A percentile compares a stretch with the other conserved stretches of the same genome.
phyloP scores from a whole-genome alignment of 2,329 filamentous ascomycete genomes.

The Fusarium lateritium region DNA sequence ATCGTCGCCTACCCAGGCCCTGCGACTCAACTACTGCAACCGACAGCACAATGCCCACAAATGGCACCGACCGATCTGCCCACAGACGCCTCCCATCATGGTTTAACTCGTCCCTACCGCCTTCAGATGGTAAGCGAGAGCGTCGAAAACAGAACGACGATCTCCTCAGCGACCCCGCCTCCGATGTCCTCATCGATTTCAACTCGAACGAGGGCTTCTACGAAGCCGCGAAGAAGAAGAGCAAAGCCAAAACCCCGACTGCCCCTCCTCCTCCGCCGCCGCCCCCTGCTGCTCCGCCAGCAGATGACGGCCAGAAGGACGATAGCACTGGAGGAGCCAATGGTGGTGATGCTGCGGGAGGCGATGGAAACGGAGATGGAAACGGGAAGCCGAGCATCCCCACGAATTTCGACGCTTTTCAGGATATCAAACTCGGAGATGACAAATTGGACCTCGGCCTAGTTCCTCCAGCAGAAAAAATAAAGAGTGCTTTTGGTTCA shows the following conservation, averaged over 20 bases:
- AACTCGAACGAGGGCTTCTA: slow-evolving; percentile 67
- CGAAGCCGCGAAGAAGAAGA: slow-evolving; percentile 71
- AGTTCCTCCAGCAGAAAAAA: slow-evolving; percentile 57
- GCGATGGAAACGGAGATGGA: slow-evolving; percentile 52
- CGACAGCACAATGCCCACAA: slow-evolving; percentile 51
- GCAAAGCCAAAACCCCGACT: slow-evolving; percentile 59
- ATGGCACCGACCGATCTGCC: slow-evolving; percentile 52
- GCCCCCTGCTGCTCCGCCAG: slow-evolving; percentile 40
- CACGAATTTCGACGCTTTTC: slow-evolving; percentile 64
- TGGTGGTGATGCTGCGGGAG: slow-evolving; percentile 55
- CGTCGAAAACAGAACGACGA: slow-evolving; percentile 49
- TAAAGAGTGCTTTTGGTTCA: slow-evolving; percentile 64
- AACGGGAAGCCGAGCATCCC: slow-evolving; percentile 54
- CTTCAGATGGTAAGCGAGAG: slow-evolving; percentile 41
- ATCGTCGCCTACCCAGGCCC: slow-evolving; percentile 47
- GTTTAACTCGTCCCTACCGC: slow-evolving; percentile 40
- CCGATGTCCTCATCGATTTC: slow-evolving; percentile 69
- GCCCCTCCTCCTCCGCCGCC: slow-evolving; percentile 48
- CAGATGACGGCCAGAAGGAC: slow-evolving; percentile 44
- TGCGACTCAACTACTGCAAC: slow-evolving; percentile 42
- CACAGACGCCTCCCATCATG: slow-evolving; percentile 43
- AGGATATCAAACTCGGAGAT: slow-evolving; percentile 77
- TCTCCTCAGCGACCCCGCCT: slow-evolving; percentile 63
- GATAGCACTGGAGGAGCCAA: slow-evolving; percentile 52
- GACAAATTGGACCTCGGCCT: slow-evolving; percentile 72